Evolutionary conservation across 2,329 filamentous ascomycete species (phyloP).

Genomic region (Trichoderma semiorbis): DNA sequence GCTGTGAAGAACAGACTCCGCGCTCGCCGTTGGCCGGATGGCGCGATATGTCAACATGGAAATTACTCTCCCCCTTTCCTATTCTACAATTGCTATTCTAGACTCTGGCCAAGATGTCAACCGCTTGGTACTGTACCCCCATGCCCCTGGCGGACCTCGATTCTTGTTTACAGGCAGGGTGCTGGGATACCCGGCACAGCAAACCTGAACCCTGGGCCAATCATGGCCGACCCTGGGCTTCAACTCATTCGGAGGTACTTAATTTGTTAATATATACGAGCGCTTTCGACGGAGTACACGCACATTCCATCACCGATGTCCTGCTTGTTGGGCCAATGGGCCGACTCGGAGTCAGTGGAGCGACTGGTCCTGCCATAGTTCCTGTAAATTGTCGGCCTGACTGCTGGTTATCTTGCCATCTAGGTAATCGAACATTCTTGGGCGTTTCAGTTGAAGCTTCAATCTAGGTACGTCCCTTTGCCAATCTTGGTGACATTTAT

Average conservation of each 20-base stretch:
- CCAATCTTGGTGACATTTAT: neutral
- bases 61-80: slow-evolving; percentile 4
- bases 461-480: neutral
- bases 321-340: neutral
- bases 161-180: neutral
- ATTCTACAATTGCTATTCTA: neutral
- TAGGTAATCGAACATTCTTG: neutral
- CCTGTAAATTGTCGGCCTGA: neutral
- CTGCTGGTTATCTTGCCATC: neutral
- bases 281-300: neutral
- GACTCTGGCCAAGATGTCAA: slow-evolving; percentile 2
- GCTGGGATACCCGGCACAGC: neutral
- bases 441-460: slow-evolving; percentile 9
- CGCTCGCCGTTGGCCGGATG: neutral
- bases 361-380: slow-evolving; percentile 8
- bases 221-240: neutral
- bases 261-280: neutral
- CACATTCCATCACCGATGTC: neutral
- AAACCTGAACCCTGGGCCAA: neutral
- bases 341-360: neutral
- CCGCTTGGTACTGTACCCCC: neutral
- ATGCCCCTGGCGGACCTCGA: neutral
- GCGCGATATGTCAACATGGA: neutral
- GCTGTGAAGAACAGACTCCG: neutral
- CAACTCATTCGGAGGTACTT: neutral